Base-by-base conservation (phyloP, 1,284 basidiomycete genomes). In the Pisolithus thermaeus region DNA sequence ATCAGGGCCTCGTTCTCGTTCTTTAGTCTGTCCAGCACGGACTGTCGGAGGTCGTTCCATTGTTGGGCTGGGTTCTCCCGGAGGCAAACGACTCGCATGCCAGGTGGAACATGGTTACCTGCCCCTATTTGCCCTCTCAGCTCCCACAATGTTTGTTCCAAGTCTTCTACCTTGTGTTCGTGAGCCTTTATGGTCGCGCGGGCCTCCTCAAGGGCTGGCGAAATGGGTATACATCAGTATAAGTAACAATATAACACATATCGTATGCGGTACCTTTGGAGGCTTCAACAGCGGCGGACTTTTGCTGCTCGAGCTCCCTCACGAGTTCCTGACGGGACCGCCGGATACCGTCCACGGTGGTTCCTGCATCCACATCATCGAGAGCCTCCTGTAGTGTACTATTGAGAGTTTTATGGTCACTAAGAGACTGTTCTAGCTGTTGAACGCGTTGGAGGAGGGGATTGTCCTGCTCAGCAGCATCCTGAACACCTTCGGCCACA, bases 1-100 rank as follows among this genome's bases (percentile, higher is more conserved):
- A 87, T 69, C 7, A 93, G 69, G 1, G 83, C 85, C 44, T 79
- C 77, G 61, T 93, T 94, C 70, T 94, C 92, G 43, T 71, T 72
- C 65, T 79, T 83, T 32, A 93, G 70, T 4, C 83, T 71, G 38
- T 90, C 83, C 69, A 93, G 73, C 8, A 76, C 82, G 14, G 74
- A 79, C 55, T 81, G 75, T 30, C 90, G 76, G 16, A 87, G 68
- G 51, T 87, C 86, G 8, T 78, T 77, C 80, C 90, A 89, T 52
- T 79, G 71, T 56, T 82, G 77, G 25, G 84, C 85, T 0, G 91
- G 92, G 58, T 92, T 93, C 43, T 87, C 81, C 9, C 69, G 71
- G 53, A 94, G 69, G 41, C 79, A 79, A 8, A 94, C 71, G 3
- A 92, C 79, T 12, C 87, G 81, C 38, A 80, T 77, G 20, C 81